These are phyloP conservation scores for Globisporangium paddicum DNA, from an alignment of 352 stramenopile genomes.

Conservation along the genomic window DNA sequence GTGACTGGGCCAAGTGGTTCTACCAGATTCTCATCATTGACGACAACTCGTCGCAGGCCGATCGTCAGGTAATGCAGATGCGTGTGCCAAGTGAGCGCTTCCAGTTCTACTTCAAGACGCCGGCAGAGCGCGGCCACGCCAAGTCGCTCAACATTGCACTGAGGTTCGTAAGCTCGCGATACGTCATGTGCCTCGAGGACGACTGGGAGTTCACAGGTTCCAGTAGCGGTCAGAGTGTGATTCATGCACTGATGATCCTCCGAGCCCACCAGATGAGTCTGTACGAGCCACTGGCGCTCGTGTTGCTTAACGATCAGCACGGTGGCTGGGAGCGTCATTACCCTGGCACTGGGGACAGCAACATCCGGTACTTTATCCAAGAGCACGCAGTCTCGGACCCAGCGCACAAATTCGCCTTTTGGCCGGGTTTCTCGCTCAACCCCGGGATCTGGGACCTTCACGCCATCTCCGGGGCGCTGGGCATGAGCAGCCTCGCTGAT, in stretches of 20 bases:
- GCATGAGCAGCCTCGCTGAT: too few relatives aligned
- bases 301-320: slow-evolving; percentile 53
- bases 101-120: slow-evolving; percentile 30
- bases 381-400: slow-evolving; percentile 42
- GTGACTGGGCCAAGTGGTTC: slow-evolving; percentile 20
- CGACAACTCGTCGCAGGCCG: slow-evolving; percentile 34
- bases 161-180: slow-evolving; percentile 22
- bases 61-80: slow-evolving; percentile 32
- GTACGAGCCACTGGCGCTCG: slow-evolving; percentile 22
- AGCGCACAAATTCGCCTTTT: slow-evolving; percentile 37
- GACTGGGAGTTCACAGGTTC: slow-evolving; percentile 36
- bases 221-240: slow-evolving; percentile 13
- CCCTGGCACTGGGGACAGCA: neutral
- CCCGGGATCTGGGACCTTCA: slow-evolving; percentile 46
- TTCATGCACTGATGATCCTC: slow-evolving; percentile 17
- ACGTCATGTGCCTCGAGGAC: slow-evolving; percentile 62
- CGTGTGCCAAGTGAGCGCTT: slow-evolving; percentile 23
- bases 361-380: slow-evolving; percentile 34
- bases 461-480: slow-evolving; percentile 5
- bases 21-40: slow-evolving; percentile 51
- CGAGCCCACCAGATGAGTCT: slow-evolving; percentile 8
- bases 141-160: slow-evolving; percentile 43
- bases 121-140: slow-evolving; percentile 34
- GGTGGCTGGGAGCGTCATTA: slow-evolving; percentile 18
- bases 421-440: slow-evolving; percentile 66